phyloP scores from a whole-genome alignment of 768 basidiomycete species.

The Mrakia hoshinonis region DNA sequence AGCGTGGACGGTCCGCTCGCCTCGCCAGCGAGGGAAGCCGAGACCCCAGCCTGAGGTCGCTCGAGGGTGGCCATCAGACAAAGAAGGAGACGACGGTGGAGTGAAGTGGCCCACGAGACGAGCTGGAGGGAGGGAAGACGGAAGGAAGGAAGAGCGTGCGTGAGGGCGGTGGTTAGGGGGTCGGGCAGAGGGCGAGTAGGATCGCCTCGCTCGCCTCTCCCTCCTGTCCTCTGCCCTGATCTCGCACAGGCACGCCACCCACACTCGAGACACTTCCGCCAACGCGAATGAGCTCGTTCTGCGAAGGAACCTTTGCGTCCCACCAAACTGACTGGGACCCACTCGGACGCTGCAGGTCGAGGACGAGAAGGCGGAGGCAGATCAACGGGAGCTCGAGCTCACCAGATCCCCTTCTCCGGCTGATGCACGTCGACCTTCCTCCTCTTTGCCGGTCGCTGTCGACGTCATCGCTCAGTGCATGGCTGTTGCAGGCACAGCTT shows the following conservation, averaged over 20 bases:
- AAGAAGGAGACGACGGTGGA: background rate
- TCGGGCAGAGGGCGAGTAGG: background rate
- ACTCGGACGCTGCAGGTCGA: no score
- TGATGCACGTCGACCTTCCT: no score
- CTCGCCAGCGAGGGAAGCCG: background rate
- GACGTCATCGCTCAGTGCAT: no score
- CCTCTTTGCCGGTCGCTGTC: no score
- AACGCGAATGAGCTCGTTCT: background rate
- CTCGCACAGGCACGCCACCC: background rate
- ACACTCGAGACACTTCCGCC: background rate
- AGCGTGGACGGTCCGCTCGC: background rate
- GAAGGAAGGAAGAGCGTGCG: background rate
- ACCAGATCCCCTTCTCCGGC: no score
- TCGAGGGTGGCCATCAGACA: slow-evolving; percentile 15
- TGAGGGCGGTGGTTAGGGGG: background rate
- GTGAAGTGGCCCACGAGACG: background rate
- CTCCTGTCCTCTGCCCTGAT: background rate
- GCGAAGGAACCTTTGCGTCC: no score
- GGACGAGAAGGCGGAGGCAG: no score
- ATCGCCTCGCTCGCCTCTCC: background rate
- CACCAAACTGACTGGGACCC: no score
- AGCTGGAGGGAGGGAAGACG: background rate
- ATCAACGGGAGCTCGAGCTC: no score
- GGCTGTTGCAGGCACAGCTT: no score
- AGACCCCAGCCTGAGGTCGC: background rate